A percentile compares a stretch with the other conserved stretches of the same genome.
Conservation (phyloP, 768 basidiomycete species). For the Suillus hirtellus region DNA sequence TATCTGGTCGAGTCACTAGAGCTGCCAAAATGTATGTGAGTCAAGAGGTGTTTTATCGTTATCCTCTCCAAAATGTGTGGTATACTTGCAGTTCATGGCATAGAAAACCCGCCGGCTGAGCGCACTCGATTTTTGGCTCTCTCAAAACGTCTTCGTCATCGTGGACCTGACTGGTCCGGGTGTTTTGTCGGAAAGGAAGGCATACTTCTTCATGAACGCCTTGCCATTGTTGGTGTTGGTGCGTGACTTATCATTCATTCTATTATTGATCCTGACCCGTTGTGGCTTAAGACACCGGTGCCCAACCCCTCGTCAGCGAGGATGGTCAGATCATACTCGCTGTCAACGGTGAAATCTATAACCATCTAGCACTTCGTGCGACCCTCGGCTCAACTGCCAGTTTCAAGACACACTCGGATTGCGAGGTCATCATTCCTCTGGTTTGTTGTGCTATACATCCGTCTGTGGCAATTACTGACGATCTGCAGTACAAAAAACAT, state of each 20-base stretch:
- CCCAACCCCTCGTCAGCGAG: conserved; percentile 88
- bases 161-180: conserved; percentile 99
- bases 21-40: conserved; percentile 7
- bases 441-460: conserved; percentile 44
- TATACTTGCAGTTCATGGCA: conserved; percentile 83
- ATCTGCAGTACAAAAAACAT: conserved; percentile 74
- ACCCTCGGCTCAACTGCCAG: conserved; percentile 61
- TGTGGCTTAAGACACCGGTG: conserved; percentile 76
- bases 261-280: not conserved
- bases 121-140: conserved; percentile 78
- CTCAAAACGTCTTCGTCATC: conserved; percentile 88
- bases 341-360: conserved; percentile 99
- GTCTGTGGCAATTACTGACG: not conserved
- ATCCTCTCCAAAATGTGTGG: conserved; percentile 71
- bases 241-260: conserved; percentile 29
- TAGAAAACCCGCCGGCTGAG: conserved; percentile 68
- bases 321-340: conserved; percentile 83
- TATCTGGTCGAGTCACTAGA: conserved; percentile 16
- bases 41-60: conserved; percentile 4
- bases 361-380: conserved; percentile 81
- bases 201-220: conserved; percentile 90
- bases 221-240: conserved; percentile 99
- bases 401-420: conserved; percentile 98
- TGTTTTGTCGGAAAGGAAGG: conserved; percentile 83
- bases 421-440: conserved; percentile 93